Percentiles rank a stretch among this genome's conserved stretches.
These are phyloP conservation scores for Phytophthora cajani DNA, from an alignment of 352 stramenopile species.

Conservation along the genomic window DNA sequence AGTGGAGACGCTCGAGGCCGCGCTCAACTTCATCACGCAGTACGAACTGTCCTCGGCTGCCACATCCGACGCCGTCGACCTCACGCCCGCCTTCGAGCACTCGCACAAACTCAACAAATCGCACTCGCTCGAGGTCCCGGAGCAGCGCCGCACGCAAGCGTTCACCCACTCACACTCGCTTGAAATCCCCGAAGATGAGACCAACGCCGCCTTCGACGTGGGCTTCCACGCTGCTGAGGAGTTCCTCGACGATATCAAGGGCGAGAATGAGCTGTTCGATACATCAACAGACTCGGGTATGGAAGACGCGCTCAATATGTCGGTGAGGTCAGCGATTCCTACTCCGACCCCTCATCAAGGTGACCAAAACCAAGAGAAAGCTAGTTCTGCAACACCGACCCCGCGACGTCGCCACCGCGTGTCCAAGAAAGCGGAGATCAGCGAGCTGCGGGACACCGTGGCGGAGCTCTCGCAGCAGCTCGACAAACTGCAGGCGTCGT, in stretches of 20 bases:
- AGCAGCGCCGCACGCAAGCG: conserved; percentile 4
- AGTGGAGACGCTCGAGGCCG: conserved; percentile 30
- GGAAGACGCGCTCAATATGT: conserved; percentile 7
- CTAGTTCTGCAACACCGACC: background rate
- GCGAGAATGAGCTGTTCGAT: conserved; percentile 24
- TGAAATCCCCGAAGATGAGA: conserved; percentile 15
- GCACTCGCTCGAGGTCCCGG: conserved; percentile 34
- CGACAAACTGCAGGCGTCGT: conserved; percentile 20
- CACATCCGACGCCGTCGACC: conserved; percentile 10
- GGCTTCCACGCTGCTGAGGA: conserved; percentile 23
- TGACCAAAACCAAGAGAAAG: background rate
- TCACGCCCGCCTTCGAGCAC: conserved; percentile 24
- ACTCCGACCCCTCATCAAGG: background rate
- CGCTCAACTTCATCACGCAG: conserved; percentile 33
- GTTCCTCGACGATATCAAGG: conserved; percentile 27
- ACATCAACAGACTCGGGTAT: background rate
- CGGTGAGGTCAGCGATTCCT: background rate
- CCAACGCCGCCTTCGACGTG: conserved; percentile 7
- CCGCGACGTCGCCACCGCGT: conserved; percentile 8
- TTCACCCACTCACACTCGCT: conserved; percentile 26
- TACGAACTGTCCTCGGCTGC: conserved; percentile 20
- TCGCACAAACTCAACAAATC: conserved; percentile 23
- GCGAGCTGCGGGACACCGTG: conserved; percentile 28
- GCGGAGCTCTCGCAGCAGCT: conserved; percentile 35
- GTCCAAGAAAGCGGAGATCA: conserved; percentile 43